Evolutionary conservation across 2,329 filamentous ascomycete genomes (phyloP), one percentile per base, ranked within the genome.

Genomic region (Fusarium proliferatum): DNA sequence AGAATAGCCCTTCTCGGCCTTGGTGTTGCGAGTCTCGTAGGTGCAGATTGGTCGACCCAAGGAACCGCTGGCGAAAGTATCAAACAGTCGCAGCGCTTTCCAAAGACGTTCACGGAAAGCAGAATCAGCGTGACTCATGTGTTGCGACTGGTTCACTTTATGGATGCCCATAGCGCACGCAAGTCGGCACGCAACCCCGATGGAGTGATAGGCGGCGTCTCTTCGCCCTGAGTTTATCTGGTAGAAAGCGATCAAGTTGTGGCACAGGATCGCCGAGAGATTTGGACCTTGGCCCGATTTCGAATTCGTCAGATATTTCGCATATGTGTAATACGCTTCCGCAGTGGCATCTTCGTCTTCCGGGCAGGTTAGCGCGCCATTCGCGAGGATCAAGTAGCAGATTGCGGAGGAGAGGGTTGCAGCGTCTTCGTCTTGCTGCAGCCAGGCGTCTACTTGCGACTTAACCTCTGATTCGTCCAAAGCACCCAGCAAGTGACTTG

Each of bases 371-470:
- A 48, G 56, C 2, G 56, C 56, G 3, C 56, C 56, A 4, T 58
- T 58, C 6, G 42, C 42, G 0, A 58, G 23, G 10, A 58, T 28
- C 13, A 58, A 6, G 10, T 48, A 58, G 9, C 33, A 38, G 0
- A 58, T 48, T 17, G 48, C 46, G 1, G 28, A 49, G 0, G 55
- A 38, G 2, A 58, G 41, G 3, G 2, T 17, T 10, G 19, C 11
- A n/a, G 12, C 2, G 5, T 58, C 19, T 0, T 26, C 23, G 4
- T 9, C 16, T 3, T 26, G 28, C 5, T 45, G 12, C 0, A 58
- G 23, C 55, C 55, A 58, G 19, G 26, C 2, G 2, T 33, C 53
- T 42, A 56, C 5, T 21, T 43, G 38, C 10, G 11, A 2, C 13
- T 43, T 28, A 21, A 56, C 53, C 1, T 56, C 38, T 42, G 15